Evolutionary conservation across 139 green algal species (phyloP).

Genomic region (Picochlorum sp.): DNA sequence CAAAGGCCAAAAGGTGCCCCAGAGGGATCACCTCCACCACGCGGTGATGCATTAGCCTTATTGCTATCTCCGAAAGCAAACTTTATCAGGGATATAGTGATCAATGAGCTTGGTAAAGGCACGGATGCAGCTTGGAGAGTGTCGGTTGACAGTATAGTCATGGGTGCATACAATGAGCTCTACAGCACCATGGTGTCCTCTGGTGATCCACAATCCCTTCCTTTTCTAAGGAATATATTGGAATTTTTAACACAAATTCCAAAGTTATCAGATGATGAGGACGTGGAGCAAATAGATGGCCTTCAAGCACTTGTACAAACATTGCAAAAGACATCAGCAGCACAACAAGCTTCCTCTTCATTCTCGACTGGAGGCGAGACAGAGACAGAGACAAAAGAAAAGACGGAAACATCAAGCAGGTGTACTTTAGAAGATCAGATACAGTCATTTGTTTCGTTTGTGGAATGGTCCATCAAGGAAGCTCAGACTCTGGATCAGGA

Average conservation of each 20-base stretch:
- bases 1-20: slow-evolving; percentile 10
- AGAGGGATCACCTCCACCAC: slow-evolving; percentile 11
- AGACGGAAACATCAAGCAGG: neutral
- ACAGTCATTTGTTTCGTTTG: neutral
- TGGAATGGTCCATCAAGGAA: neutral
- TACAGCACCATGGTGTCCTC: neutral
- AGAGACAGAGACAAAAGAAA: neutral
- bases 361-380: neutral
- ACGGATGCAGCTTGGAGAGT: slow-evolving; percentile 62
- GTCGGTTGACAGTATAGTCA: slow-evolving; percentile 36
- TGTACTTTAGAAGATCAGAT: neutral
- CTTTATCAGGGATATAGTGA: slow-evolving; percentile 68
- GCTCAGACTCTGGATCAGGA: slow-evolving; percentile 11
- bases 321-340: slow-evolving; percentile 13
- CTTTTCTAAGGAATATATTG: slow-evolving; percentile 14
- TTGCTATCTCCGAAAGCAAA: slow-evolving; percentile 59
- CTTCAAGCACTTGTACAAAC: slow-evolving; percentile 21
- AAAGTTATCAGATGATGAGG: slow-evolving; percentile 21
- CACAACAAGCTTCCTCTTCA: neutral
- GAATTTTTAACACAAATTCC: slow-evolving; percentile 32
- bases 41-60: slow-evolving; percentile 52
- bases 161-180: slow-evolving; percentile 7
- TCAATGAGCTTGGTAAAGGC: slow-evolving; percentile 79
- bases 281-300: slow-evolving; percentile 35
- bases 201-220: neutral